Percentiles rank a stretch among this genome's conserved stretches.
These are phyloP conservation scores for Claviceps purpurea DNA, from an alignment of 2,329 filamentous ascomycete species.

Conservation along the genomic window DNA sequence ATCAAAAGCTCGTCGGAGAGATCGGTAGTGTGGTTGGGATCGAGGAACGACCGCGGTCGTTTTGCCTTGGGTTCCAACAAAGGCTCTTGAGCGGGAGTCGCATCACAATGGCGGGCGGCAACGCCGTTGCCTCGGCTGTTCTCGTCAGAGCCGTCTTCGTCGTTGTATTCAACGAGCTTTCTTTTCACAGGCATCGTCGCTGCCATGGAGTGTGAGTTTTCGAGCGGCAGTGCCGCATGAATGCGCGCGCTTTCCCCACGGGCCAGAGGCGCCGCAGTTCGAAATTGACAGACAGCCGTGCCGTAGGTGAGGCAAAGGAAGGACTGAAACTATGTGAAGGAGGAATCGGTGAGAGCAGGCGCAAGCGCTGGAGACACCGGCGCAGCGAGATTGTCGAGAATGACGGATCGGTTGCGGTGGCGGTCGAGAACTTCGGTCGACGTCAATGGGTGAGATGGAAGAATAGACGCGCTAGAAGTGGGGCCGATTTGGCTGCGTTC, in stretches of 20 bases:
- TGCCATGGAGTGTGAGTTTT: background rate
- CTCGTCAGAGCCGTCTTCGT: background rate
- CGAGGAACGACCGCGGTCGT: background rate
- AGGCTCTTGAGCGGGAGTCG: background rate
- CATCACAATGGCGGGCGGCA: background rate
- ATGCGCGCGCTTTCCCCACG: background rate
- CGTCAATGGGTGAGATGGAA: no score
- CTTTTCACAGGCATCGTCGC: conserved; percentile 15
- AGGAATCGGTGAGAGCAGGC: background rate
- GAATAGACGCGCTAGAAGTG: no score
- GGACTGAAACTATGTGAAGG: background rate
- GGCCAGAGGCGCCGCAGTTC: background rate
- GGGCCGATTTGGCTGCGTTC: no score
- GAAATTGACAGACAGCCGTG: background rate
- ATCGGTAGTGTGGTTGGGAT: conserved; percentile 48
- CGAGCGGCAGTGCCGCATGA: background rate
- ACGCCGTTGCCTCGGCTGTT: background rate
- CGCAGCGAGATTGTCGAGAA: no score
- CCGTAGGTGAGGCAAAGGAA: background rate
- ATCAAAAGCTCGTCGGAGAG: conserved; percentile 83
- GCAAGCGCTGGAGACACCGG: background rate
- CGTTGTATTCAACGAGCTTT: conserved; percentile 8
- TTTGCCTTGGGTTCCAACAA: background rate
- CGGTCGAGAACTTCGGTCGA: no score
- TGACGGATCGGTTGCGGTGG: no score